Percentiles rank a stretch among this genome's conserved stretches.
These are phyloP conservation scores for Endocladia muricata DNA, from an alignment of 31 red algal species.

Conservation along the genomic window DNA sequence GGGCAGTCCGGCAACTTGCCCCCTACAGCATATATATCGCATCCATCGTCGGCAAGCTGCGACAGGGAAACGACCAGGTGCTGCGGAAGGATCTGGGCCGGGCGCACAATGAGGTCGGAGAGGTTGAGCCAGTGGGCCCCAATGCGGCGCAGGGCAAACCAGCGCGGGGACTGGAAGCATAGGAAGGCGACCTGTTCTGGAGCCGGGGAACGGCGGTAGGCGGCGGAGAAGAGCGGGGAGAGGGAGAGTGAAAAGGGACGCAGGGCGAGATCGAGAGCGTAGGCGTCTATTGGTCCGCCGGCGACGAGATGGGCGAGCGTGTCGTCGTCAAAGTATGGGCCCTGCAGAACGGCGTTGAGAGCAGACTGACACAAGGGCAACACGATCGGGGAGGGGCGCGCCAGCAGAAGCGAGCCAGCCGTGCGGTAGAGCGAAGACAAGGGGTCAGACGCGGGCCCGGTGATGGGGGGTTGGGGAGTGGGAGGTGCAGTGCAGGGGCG, in stretches of 20 bases:
- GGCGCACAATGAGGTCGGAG: slow-evolving; percentile 12
- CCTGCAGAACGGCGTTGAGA: slow-evolving; percentile 41
- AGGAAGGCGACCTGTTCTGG: slow-evolving; percentile 17
- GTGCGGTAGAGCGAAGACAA: too few species aligned
- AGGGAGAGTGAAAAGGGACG: slow-evolving; percentile 27
- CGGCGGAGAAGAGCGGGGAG: neutral
- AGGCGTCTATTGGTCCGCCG: slow-evolving; percentile 23
- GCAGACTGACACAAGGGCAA: slow-evolving; percentile 7
- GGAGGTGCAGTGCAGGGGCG: too few species aligned
- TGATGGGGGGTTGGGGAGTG: too few species aligned
- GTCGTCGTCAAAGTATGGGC: slow-evolving; percentile 49
- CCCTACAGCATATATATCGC: slow-evolving; percentile 17
- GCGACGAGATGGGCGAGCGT: slow-evolving; percentile 4
- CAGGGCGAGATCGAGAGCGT: slow-evolving; percentile 33
- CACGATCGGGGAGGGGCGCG: too few species aligned
- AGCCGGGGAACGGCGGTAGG: neutral
- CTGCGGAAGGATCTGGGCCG: slow-evolving; percentile 1
- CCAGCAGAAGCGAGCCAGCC: neutral
- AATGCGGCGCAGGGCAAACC: slow-evolving; percentile 42
- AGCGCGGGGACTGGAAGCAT: slow-evolving; percentile 20
- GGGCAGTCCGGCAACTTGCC: slow-evolving; percentile 27
- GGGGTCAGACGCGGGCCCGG: too few species aligned
- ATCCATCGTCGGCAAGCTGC: slow-evolving; percentile 34
- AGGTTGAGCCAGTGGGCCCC: slow-evolving; percentile 45
- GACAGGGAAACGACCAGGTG: slow-evolving; percentile 21